Conservation (phyloP, 225 moss, liverwort and hornwort species). For the Climacium dendroides region DNA sequence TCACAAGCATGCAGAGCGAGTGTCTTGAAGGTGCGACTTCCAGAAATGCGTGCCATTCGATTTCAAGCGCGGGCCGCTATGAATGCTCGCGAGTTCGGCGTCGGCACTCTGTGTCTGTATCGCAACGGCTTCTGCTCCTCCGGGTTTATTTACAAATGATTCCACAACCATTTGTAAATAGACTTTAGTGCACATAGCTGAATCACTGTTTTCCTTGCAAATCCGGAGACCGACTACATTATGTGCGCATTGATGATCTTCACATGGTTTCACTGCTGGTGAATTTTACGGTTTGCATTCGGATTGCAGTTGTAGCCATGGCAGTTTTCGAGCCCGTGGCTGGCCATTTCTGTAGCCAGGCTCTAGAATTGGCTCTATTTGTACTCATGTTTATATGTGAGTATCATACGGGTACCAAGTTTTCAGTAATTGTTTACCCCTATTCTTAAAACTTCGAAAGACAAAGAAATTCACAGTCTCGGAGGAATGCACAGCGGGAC, state of each 20-base stretch:
- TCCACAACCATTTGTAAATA: background rate
- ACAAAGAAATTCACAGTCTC: background rate
- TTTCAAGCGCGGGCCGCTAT: background rate
- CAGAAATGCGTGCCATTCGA: background rate
- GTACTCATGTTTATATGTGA: background rate
- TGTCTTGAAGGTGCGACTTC: background rate
- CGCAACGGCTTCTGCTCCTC: background rate
- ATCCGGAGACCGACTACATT: background rate
- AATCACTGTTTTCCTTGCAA: background rate
- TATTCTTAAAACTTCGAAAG: background rate
- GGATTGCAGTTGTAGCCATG: background rate
- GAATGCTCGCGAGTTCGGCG: background rate
- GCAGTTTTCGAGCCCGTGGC: background rate
- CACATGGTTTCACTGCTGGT: background rate
- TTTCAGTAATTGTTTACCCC: background rate
- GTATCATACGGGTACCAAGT: background rate
- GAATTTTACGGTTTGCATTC: background rate
- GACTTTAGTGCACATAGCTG: background rate
- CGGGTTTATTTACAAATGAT: background rate
- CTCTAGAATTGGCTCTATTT: background rate
- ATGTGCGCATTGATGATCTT: background rate
- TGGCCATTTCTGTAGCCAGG: background rate
- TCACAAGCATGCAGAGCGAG: background rate
- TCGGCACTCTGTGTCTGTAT: background rate
- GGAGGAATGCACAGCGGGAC: too few relatives aligned